Evolutionary conservation across 2,329 filamentous ascomycete genomes (phyloP), one percentile per base, ranked within the genome.

Genomic region (Claviceps capensis): DNA sequence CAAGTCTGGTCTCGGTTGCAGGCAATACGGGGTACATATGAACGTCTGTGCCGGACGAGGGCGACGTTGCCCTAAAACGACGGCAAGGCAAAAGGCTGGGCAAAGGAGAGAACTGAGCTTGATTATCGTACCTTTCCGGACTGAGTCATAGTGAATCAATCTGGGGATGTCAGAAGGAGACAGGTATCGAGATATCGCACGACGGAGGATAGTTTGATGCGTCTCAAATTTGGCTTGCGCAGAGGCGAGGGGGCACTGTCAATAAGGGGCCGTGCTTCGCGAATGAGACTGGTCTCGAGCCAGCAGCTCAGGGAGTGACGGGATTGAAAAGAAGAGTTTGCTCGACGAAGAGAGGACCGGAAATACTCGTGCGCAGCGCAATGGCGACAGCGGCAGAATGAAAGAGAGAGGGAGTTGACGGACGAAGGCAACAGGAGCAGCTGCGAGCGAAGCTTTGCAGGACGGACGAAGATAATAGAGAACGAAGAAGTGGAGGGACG

Each of bases 91-190:
- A 26, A 11, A 49, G 34, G 11, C 11, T 6, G 34, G 19, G 40
- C 23, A 43, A 7, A 26, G 14, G 49, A 43, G 37, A 40, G 34
- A 40, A 40, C 11, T 14, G 16, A n/a, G 34, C 36, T 47, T 4
- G 17, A 38, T 46, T 34, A 48, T 40, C 58, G 49, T 62, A 67
- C 65, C 64, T 68, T 67, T 55, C 64, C 66, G 55, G 64, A 63
- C 53, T 65, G 53, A 55, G 65, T 65, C 65, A 67, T 67, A 63
- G 60, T 62, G 51, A 47, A 43, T 52, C 40, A 38, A 43, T 26
- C n/a, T 36, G 43, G 14, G 38, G 30, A 47, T 38, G 9, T 26
- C 48, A 11, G 17, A 37, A 40, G 23, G 13, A 46, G 40, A 38
- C 37, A 36, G 47, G 44, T 53, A 34, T 49, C 48, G 49, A 42